phyloP scores from a whole-genome alignment of 2,329 filamentous ascomycete species.

The Taxawa tesnikishii region DNA sequence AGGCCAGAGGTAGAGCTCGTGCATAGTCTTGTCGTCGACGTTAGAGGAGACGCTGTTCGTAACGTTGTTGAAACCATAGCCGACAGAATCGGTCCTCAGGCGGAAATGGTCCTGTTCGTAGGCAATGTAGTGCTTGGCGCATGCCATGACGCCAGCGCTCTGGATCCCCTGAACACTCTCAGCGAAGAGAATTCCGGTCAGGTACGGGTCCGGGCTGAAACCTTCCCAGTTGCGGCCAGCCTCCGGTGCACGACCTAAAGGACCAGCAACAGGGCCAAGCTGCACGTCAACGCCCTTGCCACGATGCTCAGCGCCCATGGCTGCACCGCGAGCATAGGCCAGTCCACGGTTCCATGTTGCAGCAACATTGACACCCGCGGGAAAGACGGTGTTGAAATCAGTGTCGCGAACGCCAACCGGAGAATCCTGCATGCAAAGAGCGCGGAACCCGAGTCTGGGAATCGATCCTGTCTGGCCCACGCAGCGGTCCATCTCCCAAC shows the following conservation, averaged over 20 bases:
- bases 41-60: conserved; percentile 48
- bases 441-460: conserved; percentile 19
- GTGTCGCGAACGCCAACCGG: conserved; percentile 16
- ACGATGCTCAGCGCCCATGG: conserved; percentile 20
- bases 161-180: conserved; percentile 28
- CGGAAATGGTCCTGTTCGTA: conserved; percentile 48
- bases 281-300: conserved; percentile 26
- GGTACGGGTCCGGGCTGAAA: conserved; percentile 26
- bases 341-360: conserved; percentile 26
- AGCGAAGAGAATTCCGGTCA: conserved; percentile 28
- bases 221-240: conserved; percentile 33
- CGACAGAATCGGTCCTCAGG: conserved; percentile 18
- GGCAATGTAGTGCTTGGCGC: conserved; percentile 42
- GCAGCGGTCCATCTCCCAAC: conserved; percentile 15
- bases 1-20: conserved; percentile 46
- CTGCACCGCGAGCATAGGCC: conserved; percentile 28
- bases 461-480: conserved; percentile 24
- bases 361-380: conserved; percentile 19
- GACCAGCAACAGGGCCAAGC: conserved; percentile 32
- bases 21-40: conserved; percentile 47
- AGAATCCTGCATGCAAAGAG: conserved; percentile 24
- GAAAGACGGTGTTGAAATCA: conserved; percentile 19
- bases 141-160: conserved; percentile 27
- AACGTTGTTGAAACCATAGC: conserved; percentile 24
- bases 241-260: conserved; percentile 28